Evolutionary conservation across 73 alveolate genomes (phyloP), one percentile per base, ranked within the genome.

Genomic region (Paramecium sonneborni): DNA sequence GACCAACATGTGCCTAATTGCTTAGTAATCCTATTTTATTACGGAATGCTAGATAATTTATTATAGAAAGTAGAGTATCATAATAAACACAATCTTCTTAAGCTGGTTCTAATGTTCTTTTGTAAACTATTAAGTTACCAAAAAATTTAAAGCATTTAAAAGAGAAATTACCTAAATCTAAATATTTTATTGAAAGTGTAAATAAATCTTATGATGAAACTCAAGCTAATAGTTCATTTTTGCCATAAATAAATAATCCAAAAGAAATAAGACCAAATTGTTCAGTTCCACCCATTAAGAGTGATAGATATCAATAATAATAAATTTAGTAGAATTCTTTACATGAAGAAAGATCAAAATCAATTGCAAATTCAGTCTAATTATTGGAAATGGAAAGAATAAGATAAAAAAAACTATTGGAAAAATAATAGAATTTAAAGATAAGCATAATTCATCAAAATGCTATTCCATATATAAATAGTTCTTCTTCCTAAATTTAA

Each of bases 101-200:
- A 15, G 46, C 87, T 4, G 44, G 44, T 24, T 67, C 84, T 21
- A 32, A 26, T 3, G 6, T 67, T 3, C 76, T 86, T 0, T 41
- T 86, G 15, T 32, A 86, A 57, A 86, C 93, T 32, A 86, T 86
- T 14, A 62, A 67, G 18, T 57, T 86, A 8, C 93, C 93, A 58
- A 86, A 58, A 34, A 86, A 86, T 67, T 58, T 86, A 37, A 76
- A 76, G 3, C 37, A 39, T 30, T 67, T 86, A 21, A 62, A 62
- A 34, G 93, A 76, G 41, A 86, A 86, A 86, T 86, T 86, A 38
- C 93, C 93, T 32, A 57, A 62, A 30, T 72, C 93, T 6, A 86
- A 86, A 62, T 86, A 86, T 20, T n/a, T 52, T 4, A 52, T 52
- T 18, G 62, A 86, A 30, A 52, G 72, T 57, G 56, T 76, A 1